A percentile compares a stretch with the other conserved stretches of the same genome.
These are phyloP conservation scores for Hirsutella minnesotensis DNA, from an alignment of 2,329 filamentous ascomycete species.

Conservation along the genomic window DNA sequence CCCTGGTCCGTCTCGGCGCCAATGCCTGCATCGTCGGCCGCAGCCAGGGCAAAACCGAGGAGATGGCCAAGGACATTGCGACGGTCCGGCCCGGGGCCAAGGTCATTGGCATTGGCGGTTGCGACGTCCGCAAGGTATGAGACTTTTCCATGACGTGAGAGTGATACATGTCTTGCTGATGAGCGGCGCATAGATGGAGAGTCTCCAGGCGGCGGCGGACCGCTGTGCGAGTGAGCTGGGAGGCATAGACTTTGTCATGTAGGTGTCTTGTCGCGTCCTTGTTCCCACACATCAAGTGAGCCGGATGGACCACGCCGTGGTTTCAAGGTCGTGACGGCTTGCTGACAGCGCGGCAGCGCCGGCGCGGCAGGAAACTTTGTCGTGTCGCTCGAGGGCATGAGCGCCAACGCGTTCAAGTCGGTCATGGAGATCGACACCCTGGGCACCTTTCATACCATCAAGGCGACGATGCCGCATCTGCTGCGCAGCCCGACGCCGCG, in stretches of 20 bases:
- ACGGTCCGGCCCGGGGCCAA: constrained; percentile 66
- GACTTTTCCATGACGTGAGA: background rate
- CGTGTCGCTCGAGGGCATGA: constrained; percentile 69
- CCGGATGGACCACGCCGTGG: background rate
- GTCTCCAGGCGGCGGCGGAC: constrained; percentile 54
- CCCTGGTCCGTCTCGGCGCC: constrained; percentile 80
- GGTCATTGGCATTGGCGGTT: constrained; percentile 74
- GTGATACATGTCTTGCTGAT: background rate
- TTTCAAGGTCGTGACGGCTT: background rate
- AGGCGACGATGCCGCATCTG: constrained; percentile 78
- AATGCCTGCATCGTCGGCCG: constrained; percentile 91
- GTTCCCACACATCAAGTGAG: too few species aligned
- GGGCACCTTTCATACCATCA: constrained; percentile 89
- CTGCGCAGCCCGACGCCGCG: constrained; percentile 64
- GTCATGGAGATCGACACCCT: constrained; percentile 95
- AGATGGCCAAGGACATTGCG: constrained; percentile 69
- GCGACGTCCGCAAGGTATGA: constrained; percentile 61
- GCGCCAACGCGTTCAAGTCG: constrained; percentile 81
- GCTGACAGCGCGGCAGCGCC: constrained; percentile 41
- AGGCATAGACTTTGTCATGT: constrained; percentile 87
- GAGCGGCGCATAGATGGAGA: constrained; percentile 13
- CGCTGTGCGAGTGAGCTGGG: constrained; percentile 74
- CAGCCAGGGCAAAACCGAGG: constrained; percentile 77
- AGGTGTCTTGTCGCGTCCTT: too few species aligned
- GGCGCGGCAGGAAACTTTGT: constrained; percentile 96